Evolutionary conservation across 768 basidiomycete genomes (phyloP).

Genomic region (Suillus subalutaceus): DNA sequence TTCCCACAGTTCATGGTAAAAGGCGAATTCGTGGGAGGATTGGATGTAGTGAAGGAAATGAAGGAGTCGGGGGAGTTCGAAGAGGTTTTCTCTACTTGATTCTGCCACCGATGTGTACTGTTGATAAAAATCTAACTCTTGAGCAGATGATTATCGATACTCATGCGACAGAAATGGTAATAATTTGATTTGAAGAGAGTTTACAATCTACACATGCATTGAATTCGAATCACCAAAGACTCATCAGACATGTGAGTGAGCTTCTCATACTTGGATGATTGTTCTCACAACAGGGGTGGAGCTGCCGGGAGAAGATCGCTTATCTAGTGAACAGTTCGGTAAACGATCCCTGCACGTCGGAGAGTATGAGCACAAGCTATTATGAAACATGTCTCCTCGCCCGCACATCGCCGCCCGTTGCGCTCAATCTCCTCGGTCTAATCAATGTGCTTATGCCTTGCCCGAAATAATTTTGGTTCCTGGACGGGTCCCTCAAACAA

Average conservation of each 20-base stretch:
- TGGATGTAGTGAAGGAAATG: slow-evolving; percentile 94
- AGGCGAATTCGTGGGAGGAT: slow-evolving; percentile 92
- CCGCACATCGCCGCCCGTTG: neutral
- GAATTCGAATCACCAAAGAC: neutral
- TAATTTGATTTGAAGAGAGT: slow-evolving; percentile 4
- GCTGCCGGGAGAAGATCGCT: neutral
- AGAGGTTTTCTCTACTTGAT: slow-evolving; percentile 36
- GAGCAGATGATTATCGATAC: neutral
- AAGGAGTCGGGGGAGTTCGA: slow-evolving; percentile 75
- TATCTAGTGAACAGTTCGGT: neutral
- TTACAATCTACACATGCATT: neutral
- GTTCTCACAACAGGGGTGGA: neutral
- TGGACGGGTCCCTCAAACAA: neutral
- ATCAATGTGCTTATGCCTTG: neutral
- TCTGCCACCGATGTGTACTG: neutral
- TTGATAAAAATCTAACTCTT: neutral
- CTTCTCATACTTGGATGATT: neutral
- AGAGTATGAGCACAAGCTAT: neutral
- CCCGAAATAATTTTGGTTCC: neutral
- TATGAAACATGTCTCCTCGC: neutral
- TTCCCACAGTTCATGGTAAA: slow-evolving; percentile 85
- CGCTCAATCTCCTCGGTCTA: neutral
- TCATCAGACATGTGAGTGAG: slow-evolving; percentile 2
- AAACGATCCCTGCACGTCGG: neutral
- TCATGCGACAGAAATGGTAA: neutral